phyloP scores from a whole-genome alignment of 1,284 basidiomycete species.

The Cutaneotrichosporon arboriforme region DNA sequence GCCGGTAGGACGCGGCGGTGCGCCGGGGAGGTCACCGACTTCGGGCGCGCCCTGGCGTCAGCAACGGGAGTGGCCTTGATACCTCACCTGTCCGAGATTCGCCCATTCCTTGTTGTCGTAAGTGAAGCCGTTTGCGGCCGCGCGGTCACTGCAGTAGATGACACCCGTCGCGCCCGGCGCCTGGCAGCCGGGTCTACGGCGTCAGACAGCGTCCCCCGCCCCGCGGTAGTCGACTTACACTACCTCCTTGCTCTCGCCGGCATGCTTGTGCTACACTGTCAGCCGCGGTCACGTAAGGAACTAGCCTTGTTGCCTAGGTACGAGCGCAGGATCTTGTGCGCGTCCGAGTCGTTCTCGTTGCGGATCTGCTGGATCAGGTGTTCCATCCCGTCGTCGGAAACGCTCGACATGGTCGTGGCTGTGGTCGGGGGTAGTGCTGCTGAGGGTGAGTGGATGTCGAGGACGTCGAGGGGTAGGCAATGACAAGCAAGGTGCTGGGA shows the following conservation, averaged over 20 bases:
- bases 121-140: conserved; percentile 70
- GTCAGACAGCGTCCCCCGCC: too few species aligned
- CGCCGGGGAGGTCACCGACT: conserved; percentile 67
- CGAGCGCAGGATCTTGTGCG: conserved; percentile 56
- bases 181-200: conserved; percentile 49
- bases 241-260: conserved; percentile 11
- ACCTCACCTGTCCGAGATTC: conserved; percentile 60
- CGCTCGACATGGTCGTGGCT: not conserved
- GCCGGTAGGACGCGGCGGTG: conserved; percentile 59
- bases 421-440: too few species aligned
- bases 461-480: too few species aligned
- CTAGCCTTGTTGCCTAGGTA: conserved; percentile 27
- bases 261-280: conserved; percentile 8
- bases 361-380: not conserved
- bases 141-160: conserved; percentile 76
- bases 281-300: not conserved
- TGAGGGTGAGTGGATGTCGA: too few species aligned
- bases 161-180: conserved; percentile 48
- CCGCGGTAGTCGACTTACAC: conserved; percentile 48
- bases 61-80: not conserved
- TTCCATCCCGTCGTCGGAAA: not conserved
- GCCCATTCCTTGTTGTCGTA: conserved; percentile 70
- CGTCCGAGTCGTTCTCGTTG: conserved; percentile 69
- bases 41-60: conserved; percentile 12
- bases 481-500: too few species aligned